Percentiles rank a stretch among this genome's conserved stretches.
Evolutionary conservation across 2,329 filamentous ascomycete species (phyloP).

Genomic region (Karstenula rhodostoma): DNA sequence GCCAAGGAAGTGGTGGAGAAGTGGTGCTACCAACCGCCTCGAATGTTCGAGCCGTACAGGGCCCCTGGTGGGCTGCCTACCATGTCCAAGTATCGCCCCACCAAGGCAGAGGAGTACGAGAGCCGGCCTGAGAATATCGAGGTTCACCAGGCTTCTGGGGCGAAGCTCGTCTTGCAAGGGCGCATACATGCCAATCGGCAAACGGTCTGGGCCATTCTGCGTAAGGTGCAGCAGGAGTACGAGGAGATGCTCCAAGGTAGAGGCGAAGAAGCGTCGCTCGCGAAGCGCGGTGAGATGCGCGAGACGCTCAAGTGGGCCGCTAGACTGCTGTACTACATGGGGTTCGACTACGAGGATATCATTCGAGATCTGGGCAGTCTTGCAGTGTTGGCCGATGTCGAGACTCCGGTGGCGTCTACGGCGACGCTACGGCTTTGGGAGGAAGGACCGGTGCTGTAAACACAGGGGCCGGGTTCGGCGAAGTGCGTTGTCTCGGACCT

Average conservation of each 20-base stretch:
- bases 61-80: slow-evolving; percentile 44
- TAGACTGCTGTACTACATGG: slow-evolving; percentile 40
- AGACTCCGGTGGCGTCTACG: slow-evolving; percentile 30
- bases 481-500: slow-evolving; percentile 21
- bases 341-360: slow-evolving; percentile 44
- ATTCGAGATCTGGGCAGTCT: slow-evolving; percentile 41
- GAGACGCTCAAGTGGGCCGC: slow-evolving; percentile 44
- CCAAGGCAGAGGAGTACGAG: slow-evolving; percentile 34
- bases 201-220: slow-evolving; percentile 44
- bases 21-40: slow-evolving; percentile 51
- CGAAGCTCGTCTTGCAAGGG: slow-evolving; percentile 37
- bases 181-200: slow-evolving; percentile 42
- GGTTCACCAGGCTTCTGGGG: slow-evolving; percentile 37
- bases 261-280: slow-evolving; percentile 22
- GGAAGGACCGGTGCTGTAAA: slow-evolving; percentile 11
- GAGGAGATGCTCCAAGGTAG: slow-evolving; percentile 25
- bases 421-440: slow-evolving; percentile 11
- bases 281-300: slow-evolving; percentile 30
- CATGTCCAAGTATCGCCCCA: slow-evolving; percentile 39
- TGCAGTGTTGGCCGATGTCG: slow-evolving; percentile 40
- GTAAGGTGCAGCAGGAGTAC: slow-evolving; percentile 44
- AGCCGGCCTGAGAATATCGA: slow-evolving; percentile 40
- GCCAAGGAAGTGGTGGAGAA: slow-evolving; percentile 59
- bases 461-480: slow-evolving; percentile 25
- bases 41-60: slow-evolving; percentile 33